Evolutionary conservation across 1,284 basidiomycete genomes (phyloP), one percentile per base, ranked within the genome.

Genomic region (Xerocomus amazonicus): DNA sequence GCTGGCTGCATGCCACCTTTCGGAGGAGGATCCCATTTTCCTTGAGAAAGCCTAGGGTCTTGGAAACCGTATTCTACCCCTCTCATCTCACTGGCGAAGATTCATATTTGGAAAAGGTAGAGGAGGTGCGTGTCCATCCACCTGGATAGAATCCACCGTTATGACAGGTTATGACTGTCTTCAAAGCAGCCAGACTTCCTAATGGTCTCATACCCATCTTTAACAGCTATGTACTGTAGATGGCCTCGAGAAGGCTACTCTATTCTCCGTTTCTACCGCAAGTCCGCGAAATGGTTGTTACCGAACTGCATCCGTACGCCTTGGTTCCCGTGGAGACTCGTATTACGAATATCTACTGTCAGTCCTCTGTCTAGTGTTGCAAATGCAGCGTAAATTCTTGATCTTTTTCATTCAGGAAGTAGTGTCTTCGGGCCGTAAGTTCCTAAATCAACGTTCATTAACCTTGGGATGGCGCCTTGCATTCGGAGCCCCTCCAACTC

Each of bases 331-430:
- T 27, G 95, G 90, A 19, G 95, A 98, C 69, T 95, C 92, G 5
- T 97, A 88, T 72, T 98, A 97, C 66, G 95, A 97, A 69, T 96
- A 96, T 63, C 74, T 97, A 27, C 61, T 93, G 81, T 89, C 53
- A 71, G 84, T 65, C 5, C n/a, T 33, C 19, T 31, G 16, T 5
- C 40, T 33, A 27, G 10, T 29, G 27, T 44, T 31, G 41, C 46
- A 19, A 28, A 35, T 32, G 35, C 19, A 39, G 9, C 17, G 14
- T 31, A n/a, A 38, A 23, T 48, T 9, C 31, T 47, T 53, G 33
- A 54, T 37, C 26, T 29, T 41, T 59, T 17, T 12, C 50, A 33
- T 23, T 9, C 56, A 89, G 87, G 48, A 93, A 93, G 62, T 87
- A 90, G 60, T 89, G 84, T 58, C 66, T 90, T 7, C 88, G 90